A percentile compares a stretch with the other conserved stretches of the same genome.
Conservation (phyloP, 2,329 filamentous ascomycete species). For the Thielaviopsis cerberus region DNA sequence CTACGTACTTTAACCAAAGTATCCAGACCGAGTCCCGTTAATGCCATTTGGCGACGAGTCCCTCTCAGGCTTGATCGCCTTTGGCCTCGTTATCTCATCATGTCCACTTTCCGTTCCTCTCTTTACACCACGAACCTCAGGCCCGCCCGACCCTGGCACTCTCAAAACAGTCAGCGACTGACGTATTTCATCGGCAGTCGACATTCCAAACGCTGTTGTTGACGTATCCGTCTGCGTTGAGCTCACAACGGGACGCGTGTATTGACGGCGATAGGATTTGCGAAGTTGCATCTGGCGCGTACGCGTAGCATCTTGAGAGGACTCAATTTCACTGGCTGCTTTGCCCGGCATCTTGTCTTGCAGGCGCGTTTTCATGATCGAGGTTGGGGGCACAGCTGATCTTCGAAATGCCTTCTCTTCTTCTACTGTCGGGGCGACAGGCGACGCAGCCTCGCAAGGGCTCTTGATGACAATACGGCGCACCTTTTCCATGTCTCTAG, state of each 20-base stretch:
- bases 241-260: background rate
- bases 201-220: background rate
- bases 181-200: slow-evolving; percentile 8
- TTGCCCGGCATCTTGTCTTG: slow-evolving; percentile 15
- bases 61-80: background rate
- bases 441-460: background rate
- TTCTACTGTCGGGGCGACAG: slow-evolving; percentile 18
- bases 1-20: background rate
- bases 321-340: background rate
- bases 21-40: background rate
- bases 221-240: background rate
- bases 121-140: background rate
- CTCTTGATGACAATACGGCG: slow-evolving; percentile 16
- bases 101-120: background rate
- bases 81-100: background rate
- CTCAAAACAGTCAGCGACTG: slow-evolving; percentile 1
- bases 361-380: slow-evolving; percentile 19
- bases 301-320: background rate
- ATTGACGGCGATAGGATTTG: background rate
- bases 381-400: slow-evolving; percentile 16
- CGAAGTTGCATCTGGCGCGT: slow-evolving; percentile 2
- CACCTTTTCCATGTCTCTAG: slow-evolving; percentile 3
- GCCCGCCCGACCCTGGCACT: background rate
- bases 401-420: slow-evolving; percentile 22
- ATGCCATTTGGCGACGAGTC: background rate